Base-by-base conservation (phyloP, 2,329 filamentous ascomycete species). In the Apiospora malaysiana region DNA sequence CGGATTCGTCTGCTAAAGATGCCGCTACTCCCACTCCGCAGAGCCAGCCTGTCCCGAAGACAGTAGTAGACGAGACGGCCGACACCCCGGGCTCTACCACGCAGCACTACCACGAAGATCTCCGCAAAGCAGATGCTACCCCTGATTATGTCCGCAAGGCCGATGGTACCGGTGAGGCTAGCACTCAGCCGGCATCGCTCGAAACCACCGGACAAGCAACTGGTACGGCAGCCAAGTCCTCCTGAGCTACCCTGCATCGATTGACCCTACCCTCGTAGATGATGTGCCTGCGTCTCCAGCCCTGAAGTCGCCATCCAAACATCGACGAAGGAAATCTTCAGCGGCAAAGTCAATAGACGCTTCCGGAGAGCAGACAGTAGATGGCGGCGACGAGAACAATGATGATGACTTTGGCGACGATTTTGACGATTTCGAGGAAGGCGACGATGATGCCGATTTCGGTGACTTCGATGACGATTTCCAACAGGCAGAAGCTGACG, bases 401-500 rank as follows among this genome's bases (percentile, higher is more conserved):
- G 81, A 79, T 42, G 85, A 87, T 73, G 86, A 85, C 56, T 89
- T 88, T 77, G 88, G 85, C 27, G 88, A 90, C 76, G 88, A 90
- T 72, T 87, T 89, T 80, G 88, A 91, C 78, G 88, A 90, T 73
- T 90, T 91, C 74, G 87, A 89, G 76, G 88, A 90, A 76, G 88
- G 87, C 67, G 86, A 85, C 72, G 83, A 83, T 70, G 85, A 85
- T 74, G 85, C 83, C 63, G 83, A 88, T 76, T 91, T 91, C 82
- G 89, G 90, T 76, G 91, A 93, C 77, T 94, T 94, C 81, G 91
- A 92, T 78, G 92, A 91, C 75, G 90, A 86, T 47, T 94, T 94
- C 78, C 88, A 93, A 77, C 84, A 89, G 78, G 80, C 88, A 70
- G 84, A 85, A 70, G 78, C 81, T 40, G 74, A 81, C 51, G 71